phyloP scores from a whole-genome alignment of 768 basidiomycete genomes.

The Xerocomus spinulosus region DNA sequence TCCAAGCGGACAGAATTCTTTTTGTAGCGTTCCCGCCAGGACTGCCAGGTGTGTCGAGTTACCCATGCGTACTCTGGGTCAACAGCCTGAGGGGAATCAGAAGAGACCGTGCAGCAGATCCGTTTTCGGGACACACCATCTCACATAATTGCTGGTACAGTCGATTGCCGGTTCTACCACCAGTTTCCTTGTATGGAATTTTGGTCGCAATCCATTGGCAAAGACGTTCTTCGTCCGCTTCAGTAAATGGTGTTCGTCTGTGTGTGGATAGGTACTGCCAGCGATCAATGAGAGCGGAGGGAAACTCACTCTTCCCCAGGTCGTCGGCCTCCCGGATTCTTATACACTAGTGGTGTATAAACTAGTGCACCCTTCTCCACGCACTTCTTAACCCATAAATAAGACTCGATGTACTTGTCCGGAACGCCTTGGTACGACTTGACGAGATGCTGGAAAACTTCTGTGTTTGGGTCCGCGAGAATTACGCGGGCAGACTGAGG shows the following conservation, averaged over 20 bases:
- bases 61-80: conserved; percentile 81
- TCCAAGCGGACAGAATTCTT: conserved; percentile 73
- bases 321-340: conserved; percentile 77
- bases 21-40: conserved; percentile 87
- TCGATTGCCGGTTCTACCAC: conserved; percentile 77
- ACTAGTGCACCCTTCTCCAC: conserved; percentile 61
- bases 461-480: conserved; percentile 75
- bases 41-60: conserved; percentile 81
- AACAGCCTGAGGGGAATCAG: conserved; percentile 38
- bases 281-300: background rate
- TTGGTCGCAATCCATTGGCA: conserved; percentile 78
- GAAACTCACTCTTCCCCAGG: conserved; percentile 71
- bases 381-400: conserved; percentile 81
- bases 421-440: conserved; percentile 65
- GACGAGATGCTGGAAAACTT: conserved; percentile 68
- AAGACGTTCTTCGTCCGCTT: conserved; percentile 69
- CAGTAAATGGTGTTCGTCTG: conserved; percentile 75
- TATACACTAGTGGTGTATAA: conserved; percentile 75
- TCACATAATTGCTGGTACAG: conserved; percentile 80
- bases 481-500: conserved; percentile 71
- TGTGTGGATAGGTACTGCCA: background rate
- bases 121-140: conserved; percentile 40
- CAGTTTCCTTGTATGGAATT: conserved; percentile 79
- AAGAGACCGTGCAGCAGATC: background rate
- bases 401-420: conserved; percentile 75